Conservation (phyloP, 2,329 filamentous ascomycete genomes). For the Cladosporium sp. region DNA sequence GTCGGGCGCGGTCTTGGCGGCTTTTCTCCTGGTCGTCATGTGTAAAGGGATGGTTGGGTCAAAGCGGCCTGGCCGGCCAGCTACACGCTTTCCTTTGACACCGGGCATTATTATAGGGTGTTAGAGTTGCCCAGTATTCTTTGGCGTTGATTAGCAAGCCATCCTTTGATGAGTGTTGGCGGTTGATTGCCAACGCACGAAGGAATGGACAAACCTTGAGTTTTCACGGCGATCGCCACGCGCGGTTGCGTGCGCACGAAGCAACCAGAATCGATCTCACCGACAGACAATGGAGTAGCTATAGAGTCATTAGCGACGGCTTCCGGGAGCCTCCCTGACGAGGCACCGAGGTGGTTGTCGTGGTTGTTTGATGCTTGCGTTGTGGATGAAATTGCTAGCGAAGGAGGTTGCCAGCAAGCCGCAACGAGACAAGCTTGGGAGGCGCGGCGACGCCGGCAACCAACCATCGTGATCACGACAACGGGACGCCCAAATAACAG, state of each 20-base stretch:
- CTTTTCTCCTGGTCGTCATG: slow-evolving; percentile 49
- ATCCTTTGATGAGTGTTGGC: slow-evolving; percentile 9
- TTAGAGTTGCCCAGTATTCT: not conserved
- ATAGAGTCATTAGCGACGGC: slow-evolving; percentile 15
- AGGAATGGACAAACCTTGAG: slow-evolving; percentile 19
- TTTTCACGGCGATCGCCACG: slow-evolving; percentile 21
- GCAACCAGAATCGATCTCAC: slow-evolving; percentile 11
- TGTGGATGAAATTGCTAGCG: slow-evolving; percentile 22
- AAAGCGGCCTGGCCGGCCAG: slow-evolving; percentile 39
- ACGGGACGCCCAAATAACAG: not conserved
- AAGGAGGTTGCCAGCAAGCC: slow-evolving; percentile 19
- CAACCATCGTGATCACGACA: slow-evolving; percentile 10
- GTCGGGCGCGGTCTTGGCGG: slow-evolving; percentile 11
- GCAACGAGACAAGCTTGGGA: slow-evolving; percentile 19
- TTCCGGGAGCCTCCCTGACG: not conserved
- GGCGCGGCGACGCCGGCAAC: slow-evolving; percentile 20
- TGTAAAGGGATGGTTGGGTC: slow-evolving; percentile 51
- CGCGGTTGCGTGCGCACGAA: slow-evolving; percentile 15
- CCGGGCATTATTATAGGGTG: slow-evolving; percentile 22
- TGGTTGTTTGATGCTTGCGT: slow-evolving; percentile 16
- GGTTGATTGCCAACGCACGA: slow-evolving; percentile 13
- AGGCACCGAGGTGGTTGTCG: slow-evolving; percentile 10
- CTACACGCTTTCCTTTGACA: slow-evolving; percentile 27
- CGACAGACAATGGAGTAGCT: slow-evolving; percentile 1
- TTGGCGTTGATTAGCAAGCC: not conserved